Conservation (phyloP, 257 asterid species). For the Solanum gandarillasii region DNA sequence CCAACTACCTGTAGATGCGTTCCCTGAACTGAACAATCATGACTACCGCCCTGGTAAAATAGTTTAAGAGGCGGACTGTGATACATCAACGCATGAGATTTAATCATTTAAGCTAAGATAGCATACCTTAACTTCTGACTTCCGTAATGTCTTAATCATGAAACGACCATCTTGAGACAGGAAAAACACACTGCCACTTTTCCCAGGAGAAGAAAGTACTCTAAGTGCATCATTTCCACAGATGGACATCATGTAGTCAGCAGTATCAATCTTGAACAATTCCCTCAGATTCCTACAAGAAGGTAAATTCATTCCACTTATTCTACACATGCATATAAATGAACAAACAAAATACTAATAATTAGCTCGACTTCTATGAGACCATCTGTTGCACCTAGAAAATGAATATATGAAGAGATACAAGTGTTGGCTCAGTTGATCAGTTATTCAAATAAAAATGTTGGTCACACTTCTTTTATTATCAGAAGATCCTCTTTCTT, state of each 20-base stretch:
- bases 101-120: slow-evolving; percentile 11
- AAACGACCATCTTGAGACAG: slow-evolving; percentile 91
- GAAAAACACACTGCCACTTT: slow-evolving; percentile 97
- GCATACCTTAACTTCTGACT: slow-evolving; percentile 87
- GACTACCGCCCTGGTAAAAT: neutral
- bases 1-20: neutral
- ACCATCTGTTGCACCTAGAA: neutral
- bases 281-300: slow-evolving; percentile 74
- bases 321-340: neutral
- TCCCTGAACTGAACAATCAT: neutral
- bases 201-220: slow-evolving; percentile 98
- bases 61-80: neutral
- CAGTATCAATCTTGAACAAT: slow-evolving; percentile 89
- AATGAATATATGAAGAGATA: neutral
- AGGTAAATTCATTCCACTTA: neutral
- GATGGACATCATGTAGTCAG: slow-evolving; percentile 95
- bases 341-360: neutral
- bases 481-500: neutral
- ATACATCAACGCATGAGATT: slow-evolving; percentile 4
- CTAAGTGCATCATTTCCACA: slow-evolving; percentile 93
- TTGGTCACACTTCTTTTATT: neutral
- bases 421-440: neutral
- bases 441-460: neutral
- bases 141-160: slow-evolving; percentile 92
- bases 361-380: neutral